Evolutionary conservation across 1,139 yeast species (phyloP).

Genomic region (Hemisphaericaspora xylofermentans): DNA sequence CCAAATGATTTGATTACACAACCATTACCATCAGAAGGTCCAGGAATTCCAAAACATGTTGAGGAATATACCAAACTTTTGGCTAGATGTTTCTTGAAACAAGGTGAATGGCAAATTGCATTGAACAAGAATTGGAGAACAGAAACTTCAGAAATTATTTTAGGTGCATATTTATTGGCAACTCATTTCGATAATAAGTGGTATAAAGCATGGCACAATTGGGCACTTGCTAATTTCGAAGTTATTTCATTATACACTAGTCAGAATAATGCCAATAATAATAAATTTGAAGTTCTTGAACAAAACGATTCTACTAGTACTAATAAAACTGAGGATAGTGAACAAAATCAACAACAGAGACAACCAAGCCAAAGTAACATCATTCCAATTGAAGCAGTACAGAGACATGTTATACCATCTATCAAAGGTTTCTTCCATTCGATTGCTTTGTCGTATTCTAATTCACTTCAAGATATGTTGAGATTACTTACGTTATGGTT

Average conservation of each 20-base stretch:
- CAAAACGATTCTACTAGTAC: constrained; percentile 15
- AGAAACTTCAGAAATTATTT: constrained; percentile 73
- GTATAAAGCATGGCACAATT: constrained; percentile 99
- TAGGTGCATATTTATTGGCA: constrained; percentile 89
- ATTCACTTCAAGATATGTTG: constrained; percentile 88
- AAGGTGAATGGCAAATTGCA: constrained; percentile 97
- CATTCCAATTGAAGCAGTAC: constrained; percentile 60
- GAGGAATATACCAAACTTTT: constrained; percentile 82
- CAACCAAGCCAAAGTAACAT: constrained; percentile 19
- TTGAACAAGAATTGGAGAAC: constrained; percentile 77
- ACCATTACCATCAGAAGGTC: constrained; percentile 76
- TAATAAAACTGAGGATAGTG: constrained; percentile 20
- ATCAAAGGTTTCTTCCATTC: constrained; percentile 95
- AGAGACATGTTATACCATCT: constrained; percentile 90
- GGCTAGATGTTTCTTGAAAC: constrained; percentile 93
- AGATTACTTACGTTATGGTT: constrained; percentile 92
- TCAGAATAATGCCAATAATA: constrained; percentile 26
- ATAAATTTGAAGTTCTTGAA: constrained; percentile 15
- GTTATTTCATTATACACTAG: constrained; percentile 72
- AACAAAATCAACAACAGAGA: constrained; percentile 12
- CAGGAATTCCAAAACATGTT: constrained; percentile 73
- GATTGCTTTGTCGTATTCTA: constrained; percentile 80
- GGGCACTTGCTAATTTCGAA: constrained; percentile 98
- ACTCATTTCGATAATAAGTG: constrained; percentile 91
- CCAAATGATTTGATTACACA: constrained; percentile 82